Base-by-base conservation (phyloP, 2,329 filamentous ascomycete genomes). In the Colletotrichum limetticola region DNA sequence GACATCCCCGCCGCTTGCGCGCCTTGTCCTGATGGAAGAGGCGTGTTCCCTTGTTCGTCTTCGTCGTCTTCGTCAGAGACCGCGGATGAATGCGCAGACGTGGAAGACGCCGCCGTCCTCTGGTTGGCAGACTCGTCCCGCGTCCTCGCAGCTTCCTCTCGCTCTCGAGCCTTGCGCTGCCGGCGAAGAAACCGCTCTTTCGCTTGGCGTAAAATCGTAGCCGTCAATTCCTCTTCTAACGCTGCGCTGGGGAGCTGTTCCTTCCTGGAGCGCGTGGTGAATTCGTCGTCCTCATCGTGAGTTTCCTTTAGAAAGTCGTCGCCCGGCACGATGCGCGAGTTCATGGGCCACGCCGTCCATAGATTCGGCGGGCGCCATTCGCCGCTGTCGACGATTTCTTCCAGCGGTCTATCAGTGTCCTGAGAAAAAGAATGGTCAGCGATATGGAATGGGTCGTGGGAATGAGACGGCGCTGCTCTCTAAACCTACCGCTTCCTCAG, bases 321-420 rank as follows among this genome's bases (percentile, higher is more conserved):
- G 19, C 85, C 83, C 1, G 93, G 94, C 8, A 97, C 91, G 30
- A 87, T 83, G 8, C 85, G 83, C 5, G 89, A 85, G 24, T 86
- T 86, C 78, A 97, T 81, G 5, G 96, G 96, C 96, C 96, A 98
- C 0, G 95, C 93, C 22, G 94, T 94, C 95, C 96, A 98, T 5
- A 79, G 75, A 71, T 88, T 90, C 0, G 89, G 86, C 2, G 89
- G 89, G 5, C 80, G 81, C 87, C 89, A 91, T 57, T 78, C 77
- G 19, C 75, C 71, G 26, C 72, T 69, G 28, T 81, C 75, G 82
- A 84, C 59, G 5, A 64, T 60, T 4, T 71, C 68, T 6, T 63
- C 58, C 3, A 74, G 65, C 37, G 65, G 30, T 26, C 28, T 70
- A 4, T 70, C 57, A 8, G 52, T 58, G 6, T 70, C 71, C 71